Evolutionary conservation across 805 yeast species (phyloP), one percentile per base, ranked within the genome.

Genomic region (Tetrapisispora iriomotensis): DNA sequence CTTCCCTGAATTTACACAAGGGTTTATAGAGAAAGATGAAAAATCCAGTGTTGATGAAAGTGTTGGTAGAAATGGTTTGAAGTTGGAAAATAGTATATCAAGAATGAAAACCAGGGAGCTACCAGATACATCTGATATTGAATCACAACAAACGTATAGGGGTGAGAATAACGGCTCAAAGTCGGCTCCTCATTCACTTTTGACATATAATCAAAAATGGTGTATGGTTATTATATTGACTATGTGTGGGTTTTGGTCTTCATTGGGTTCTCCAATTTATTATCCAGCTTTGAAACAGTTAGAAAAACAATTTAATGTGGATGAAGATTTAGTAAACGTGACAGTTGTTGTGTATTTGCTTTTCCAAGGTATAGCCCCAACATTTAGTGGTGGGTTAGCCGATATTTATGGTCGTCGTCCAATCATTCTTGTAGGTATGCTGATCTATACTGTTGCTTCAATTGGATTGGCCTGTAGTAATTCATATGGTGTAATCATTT

Each of bases 351-450:
- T 83, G 0, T 86, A 84, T 48, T 65, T 82, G 34, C 54, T 82
- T 6, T 70, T 80, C 40, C 95, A 85, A 60, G 94, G 92, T 3
- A 45, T 82, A 1, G 65, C 82, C 0, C 95, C 95, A 0, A 70
- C 82, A 0, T 56, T 83, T 17, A 67, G 79, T 44, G 80, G 85
- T 1, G 67, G 77, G 5, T 47, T 82, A 10, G 81, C 88, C 0
- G 95, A 86, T 54, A 56, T 63, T 3, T 61, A 58, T 51, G 95
- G 95, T 0, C 70, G 94, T 46, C 61, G 94, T 39, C 87, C 90
- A 0, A 65, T 79, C 0, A 65, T 79, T n/a, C 34, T 82, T 15
- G 43, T 62, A 4, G 79, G 86, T 30, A 61, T 81, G 45, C 17
- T 68, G 0, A 61, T 77, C 2, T 84, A 73, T 47, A 62, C 76